Percentiles rank a stretch among this genome's conserved stretches.
These are phyloP conservation scores for Phylloporus sp. DNA, from an alignment of 768 basidiomycete genomes.

Conservation along the genomic window DNA sequence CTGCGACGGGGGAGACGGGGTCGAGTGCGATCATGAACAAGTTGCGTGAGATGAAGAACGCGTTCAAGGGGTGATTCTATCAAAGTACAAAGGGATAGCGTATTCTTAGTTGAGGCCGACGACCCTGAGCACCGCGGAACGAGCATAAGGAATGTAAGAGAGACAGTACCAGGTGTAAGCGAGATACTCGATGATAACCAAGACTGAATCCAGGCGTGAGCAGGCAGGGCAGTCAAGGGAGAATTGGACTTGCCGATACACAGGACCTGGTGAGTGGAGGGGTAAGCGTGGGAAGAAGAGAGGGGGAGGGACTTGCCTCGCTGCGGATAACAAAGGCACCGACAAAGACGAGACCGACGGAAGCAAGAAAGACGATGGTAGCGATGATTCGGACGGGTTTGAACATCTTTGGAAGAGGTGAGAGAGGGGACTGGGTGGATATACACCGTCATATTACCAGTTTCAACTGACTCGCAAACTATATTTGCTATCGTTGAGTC, in stretches of 20 bases:
- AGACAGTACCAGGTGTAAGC: conserved; percentile 88
- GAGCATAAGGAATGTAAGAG: conserved; percentile 90
- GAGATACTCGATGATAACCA: conserved; percentile 87
- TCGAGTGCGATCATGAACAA: conserved; percentile 64
- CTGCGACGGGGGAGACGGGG: conserved; percentile 38
- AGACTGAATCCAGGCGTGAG: conserved; percentile 46
- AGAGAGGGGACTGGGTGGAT: not conserved
- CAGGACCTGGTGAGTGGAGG: conserved; percentile 49
- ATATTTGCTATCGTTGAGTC: conserved; percentile 4
- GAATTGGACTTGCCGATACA: conserved; percentile 55
- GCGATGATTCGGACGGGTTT: conserved; percentile 86
- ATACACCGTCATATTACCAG: conserved; percentile 50
- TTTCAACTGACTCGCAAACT: conserved; percentile 80
- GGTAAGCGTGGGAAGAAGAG: not conserved
- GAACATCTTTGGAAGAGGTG: conserved; percentile 65
- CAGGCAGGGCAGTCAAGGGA: not conserved
- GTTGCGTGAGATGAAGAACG: conserved; percentile 82
- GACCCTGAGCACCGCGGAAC: conserved; percentile 62
- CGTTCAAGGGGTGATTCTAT: conserved; percentile 54
- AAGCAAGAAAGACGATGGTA: conserved; percentile 68
- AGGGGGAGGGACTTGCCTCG: conserved; percentile 44
- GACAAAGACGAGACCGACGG: conserved; percentile 80
- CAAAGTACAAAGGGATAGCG: not conserved
- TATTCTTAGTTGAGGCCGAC: conserved; percentile 41
- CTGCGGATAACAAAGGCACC: conserved; percentile 74